Conservation (phyloP, 352 stramenopile species). For the Blastocystis sp. region DNA sequence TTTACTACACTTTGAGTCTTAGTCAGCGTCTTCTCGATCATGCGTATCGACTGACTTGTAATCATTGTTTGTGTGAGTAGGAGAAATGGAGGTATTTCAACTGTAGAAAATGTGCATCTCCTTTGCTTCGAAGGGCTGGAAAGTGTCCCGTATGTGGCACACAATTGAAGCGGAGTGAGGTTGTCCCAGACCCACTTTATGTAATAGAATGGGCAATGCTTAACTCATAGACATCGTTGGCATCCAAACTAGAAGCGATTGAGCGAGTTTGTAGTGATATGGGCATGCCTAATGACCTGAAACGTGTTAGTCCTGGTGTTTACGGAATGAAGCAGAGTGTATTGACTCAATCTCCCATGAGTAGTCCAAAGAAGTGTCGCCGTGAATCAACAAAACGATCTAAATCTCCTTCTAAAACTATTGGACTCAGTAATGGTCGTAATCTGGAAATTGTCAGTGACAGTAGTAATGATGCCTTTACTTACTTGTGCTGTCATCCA, state of each 20-base stretch:
- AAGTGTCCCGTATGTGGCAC: slow-evolving; percentile 10
- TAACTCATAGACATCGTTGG: background rate
- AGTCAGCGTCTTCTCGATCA: slow-evolving; percentile 18
- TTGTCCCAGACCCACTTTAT: slow-evolving; percentile 1
- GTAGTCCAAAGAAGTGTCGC: slow-evolving; percentile 10
- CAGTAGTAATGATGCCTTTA: slow-evolving; percentile 52
- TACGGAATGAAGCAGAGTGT: slow-evolving; percentile 10
- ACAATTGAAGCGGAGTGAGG: background rate
- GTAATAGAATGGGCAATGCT: background rate
- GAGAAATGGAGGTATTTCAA: background rate
- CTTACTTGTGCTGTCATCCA: slow-evolving; percentile 36
- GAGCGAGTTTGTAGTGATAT: background rate
- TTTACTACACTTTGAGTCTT: background rate
- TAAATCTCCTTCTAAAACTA: background rate
- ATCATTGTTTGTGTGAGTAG: slow-evolving; percentile 44
- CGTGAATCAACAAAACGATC: background rate
- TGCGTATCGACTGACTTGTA: slow-evolving; percentile 5
- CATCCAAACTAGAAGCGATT: background rate
- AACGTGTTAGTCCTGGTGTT: background rate
- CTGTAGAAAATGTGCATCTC: slow-evolving; percentile 12
- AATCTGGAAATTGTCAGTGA: slow-evolving; percentile 48
- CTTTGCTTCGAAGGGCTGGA: background rate
- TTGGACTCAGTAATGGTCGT: background rate
- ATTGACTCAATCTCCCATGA: slow-evolving; percentile 11
- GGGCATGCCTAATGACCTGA: background rate